Percentiles rank a stretch among this genome's conserved stretches.
Evolutionary conservation across 2,329 filamentous ascomycete species (phyloP).

Genomic region (Phaeosphaeria sp.): DNA sequence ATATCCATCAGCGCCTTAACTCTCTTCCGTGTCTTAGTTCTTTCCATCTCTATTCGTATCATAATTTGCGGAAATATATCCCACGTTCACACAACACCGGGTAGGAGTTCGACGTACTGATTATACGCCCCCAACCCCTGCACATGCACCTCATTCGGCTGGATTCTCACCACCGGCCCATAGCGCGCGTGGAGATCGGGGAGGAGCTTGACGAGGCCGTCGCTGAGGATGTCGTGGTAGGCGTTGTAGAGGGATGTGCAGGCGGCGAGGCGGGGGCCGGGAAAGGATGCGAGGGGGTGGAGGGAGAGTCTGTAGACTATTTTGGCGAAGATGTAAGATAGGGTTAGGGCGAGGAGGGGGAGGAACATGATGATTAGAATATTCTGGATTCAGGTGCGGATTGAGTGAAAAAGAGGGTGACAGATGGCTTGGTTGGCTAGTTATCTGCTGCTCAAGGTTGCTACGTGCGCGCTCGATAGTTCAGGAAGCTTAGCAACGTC

Average conservation of each 20-base stretch:
- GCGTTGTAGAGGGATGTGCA: slow-evolving; percentile 15
- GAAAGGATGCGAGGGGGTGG: slow-evolving; percentile 15
- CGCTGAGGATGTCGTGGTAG: slow-evolving; percentile 13
- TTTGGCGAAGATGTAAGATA: slow-evolving; percentile 8
- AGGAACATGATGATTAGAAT: background rate
- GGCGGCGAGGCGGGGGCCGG: slow-evolving; percentile 20
- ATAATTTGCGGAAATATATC: too few species aligned
- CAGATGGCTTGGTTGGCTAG: too few species aligned
- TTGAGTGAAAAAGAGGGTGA: too few species aligned
- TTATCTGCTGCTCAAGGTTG: too few species aligned
- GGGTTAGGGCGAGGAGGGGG: background rate
- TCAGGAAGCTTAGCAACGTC: too few species aligned
- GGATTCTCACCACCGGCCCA: slow-evolving; percentile 16
- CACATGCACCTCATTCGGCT: slow-evolving; percentile 18
- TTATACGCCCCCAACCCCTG: slow-evolving; percentile 15
- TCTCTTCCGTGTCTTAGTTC: too few species aligned
- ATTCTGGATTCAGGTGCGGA: too few species aligned
- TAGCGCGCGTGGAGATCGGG: slow-evolving; percentile 20
- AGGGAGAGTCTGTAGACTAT: slow-evolving; percentile 16
- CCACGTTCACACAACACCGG: too few species aligned
- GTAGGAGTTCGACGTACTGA: too few species aligned
- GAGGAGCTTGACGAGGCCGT: slow-evolving; percentile 13
- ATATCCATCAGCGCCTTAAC: too few species aligned
- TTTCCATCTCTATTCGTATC: too few species aligned
- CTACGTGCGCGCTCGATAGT: too few species aligned